phyloP scores from a whole-genome alignment of 2,329 filamentous ascomycete species.

The Waltergamsia citrina region DNA sequence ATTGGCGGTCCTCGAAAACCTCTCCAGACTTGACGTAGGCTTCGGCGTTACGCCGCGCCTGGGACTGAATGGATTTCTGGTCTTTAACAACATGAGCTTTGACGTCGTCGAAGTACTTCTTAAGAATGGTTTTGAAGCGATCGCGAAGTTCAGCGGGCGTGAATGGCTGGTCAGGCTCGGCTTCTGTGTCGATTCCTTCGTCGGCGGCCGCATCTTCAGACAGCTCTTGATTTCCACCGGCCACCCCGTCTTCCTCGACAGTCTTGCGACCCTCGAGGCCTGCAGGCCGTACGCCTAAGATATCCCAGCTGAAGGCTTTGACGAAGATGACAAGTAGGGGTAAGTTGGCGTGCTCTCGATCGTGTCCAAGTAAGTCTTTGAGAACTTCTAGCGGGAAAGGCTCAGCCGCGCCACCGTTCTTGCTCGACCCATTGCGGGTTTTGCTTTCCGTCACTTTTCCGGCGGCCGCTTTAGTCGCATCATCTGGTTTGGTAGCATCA shows the following conservation, averaged over 20 bases:
- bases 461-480: conserved; percentile 50
- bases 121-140: conserved; percentile 77
- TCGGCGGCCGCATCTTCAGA: conserved; percentile 39
- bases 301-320: conserved; percentile 93
- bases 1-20: conserved; percentile 93
- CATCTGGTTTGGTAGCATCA: conserved; percentile 52
- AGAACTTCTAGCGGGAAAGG: conserved; percentile 96
- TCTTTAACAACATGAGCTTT: conserved; percentile 83
- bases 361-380: conserved; percentile 89
- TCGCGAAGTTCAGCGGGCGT: conserved; percentile 69
- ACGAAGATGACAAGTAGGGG: conserved; percentile 91
- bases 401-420: conserved; percentile 63
- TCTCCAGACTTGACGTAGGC: conserved; percentile 98
- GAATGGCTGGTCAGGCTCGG: conserved; percentile 59
- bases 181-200: conserved; percentile 10
- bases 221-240: conserved; percentile 29
- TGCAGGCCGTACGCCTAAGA: conserved; percentile 68
- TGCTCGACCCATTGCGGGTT: conserved; percentile 41
- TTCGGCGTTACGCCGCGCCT: conserved; percentile 91
- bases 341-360: conserved; percentile 84
- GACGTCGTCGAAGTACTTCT: conserved; percentile 86
- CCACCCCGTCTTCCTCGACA: conserved; percentile 70
- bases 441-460: conserved; percentile 55
- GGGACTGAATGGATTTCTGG: conserved; percentile 77
- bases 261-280: conserved; percentile 73